These are phyloP conservation scores for Trichoderma atrobrunneum DNA, from an alignment of 2,329 filamentous ascomycete species.

Conservation along the genomic window DNA sequence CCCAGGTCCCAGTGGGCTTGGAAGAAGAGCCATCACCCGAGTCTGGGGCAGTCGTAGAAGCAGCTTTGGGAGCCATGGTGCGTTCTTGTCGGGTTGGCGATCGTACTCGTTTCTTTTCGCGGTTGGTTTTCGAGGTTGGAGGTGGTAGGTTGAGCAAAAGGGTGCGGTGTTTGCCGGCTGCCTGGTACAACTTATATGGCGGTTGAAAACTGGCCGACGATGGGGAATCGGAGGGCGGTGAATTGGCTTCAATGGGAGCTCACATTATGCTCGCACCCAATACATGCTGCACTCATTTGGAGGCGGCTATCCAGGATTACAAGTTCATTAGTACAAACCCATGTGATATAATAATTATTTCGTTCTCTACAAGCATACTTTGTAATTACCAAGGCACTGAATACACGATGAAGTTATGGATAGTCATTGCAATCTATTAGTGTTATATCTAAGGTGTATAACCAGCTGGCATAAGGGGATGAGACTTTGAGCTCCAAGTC, in stretches of 20 bases:
- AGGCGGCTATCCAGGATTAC: not conserved
- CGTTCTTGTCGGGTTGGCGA: not conserved
- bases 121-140: not conserved
- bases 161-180: not conserved
- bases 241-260: not conserved
- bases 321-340: not conserved
- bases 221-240: not conserved
- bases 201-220: not conserved
- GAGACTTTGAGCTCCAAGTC: not conserved
- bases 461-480: not conserved
- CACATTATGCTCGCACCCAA: not conserved
- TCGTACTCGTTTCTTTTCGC: not conserved
- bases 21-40: not conserved
- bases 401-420: not conserved
- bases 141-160: not conserved
- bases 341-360: not conserved
- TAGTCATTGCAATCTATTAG: not conserved
- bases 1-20: constrained; percentile 27
- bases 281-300: not conserved
- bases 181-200: not conserved
- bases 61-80: constrained; percentile 16
- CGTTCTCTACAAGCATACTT: not conserved
- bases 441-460: not conserved
- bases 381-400: not conserved
- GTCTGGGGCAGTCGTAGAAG: not conserved